phyloP scores from a whole-genome alignment of 306 rosid genomes.

The Citrullus amarus region DNA sequence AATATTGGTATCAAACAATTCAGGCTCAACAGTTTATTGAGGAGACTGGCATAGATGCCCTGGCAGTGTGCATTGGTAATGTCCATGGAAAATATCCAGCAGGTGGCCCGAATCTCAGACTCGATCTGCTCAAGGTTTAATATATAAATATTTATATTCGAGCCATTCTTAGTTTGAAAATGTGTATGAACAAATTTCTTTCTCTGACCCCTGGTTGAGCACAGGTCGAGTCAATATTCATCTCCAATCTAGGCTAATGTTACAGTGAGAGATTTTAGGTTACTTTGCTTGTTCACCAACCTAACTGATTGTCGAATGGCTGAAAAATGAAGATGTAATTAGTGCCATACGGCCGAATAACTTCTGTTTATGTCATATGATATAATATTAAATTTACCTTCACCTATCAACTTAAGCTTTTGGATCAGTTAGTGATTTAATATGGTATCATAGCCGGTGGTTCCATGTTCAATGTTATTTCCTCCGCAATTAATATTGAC shows the following conservation, averaged over 20 bases:
- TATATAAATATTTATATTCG: background rate
- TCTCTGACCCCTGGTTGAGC: too few relatives aligned
- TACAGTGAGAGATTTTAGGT: background rate
- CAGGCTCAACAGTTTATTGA: constrained; percentile 88
- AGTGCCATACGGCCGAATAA: background rate
- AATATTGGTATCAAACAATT: constrained; percentile 16
- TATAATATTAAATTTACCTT: too few relatives aligned
- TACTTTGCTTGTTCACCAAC: background rate
- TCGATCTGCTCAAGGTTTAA: constrained; percentile 82
- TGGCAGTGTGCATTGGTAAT: constrained; percentile 95
- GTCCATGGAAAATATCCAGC: constrained; percentile 91
- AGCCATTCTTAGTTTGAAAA: background rate
- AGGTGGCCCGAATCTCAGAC: constrained; percentile 78
- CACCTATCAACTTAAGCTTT: too few relatives aligned
- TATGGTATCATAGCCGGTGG: too few relatives aligned
- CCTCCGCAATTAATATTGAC: too few relatives aligned
- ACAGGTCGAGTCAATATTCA: too few relatives aligned
- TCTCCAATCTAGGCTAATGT: background rate
- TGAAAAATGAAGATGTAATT: background rate
- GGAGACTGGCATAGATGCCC: constrained; percentile 87
- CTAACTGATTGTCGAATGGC: background rate
- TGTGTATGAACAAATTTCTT: too few relatives aligned
- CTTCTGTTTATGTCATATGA: background rate
- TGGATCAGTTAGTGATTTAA: too few relatives aligned
- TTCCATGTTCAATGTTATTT: too few relatives aligned